Evolutionary conservation across 2,329 filamentous ascomycete species (phyloP), one percentile per base, ranked within the genome.

Genomic region (Lachnum nothofagi): DNA sequence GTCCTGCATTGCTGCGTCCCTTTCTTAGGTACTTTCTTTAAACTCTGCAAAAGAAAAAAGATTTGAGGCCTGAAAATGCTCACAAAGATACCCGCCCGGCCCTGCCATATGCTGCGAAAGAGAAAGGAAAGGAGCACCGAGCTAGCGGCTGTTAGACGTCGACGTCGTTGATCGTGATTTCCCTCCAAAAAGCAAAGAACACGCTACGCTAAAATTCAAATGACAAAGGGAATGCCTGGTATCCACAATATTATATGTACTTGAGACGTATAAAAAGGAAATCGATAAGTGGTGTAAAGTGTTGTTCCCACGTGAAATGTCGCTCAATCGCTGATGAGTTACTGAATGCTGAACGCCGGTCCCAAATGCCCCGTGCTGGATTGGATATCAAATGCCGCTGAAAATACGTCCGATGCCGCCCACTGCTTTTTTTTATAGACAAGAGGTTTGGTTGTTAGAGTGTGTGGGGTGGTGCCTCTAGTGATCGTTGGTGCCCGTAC

Each of bases 1-100:
- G 68, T 68, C 68, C 70, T 78, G 78, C 78, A 82, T 82, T 79
- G 78, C 78, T 82, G 78, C 78, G 72, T 76, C 71, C 75, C 79
- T 78, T 61, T 52, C 56, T 59, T 55, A 53, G 58, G 55, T 61
- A 59, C 53, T 59, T 57, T 63, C 55, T 64, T 61, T 58, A 51
- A 48, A 27, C 24, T 17, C 22, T 27, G 25, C 12, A 37, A 46
- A 47, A 35, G 39, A 51, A 51, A 53, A 34, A 46, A 35, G 52
- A 44, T 46, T 48, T 68, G 73, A 71, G 75, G 66, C 55, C 57
- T 51, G 52, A 62, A 62, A 62, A 61, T 58, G 66, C 62, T 61
- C 52, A 48, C 47, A 60, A 58, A 55, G 25, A 56, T 53, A 51
- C 50, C 60, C 59, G 53, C 56, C 62, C 58, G 59, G 59, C 54